Conservation (phyloP, 129 eudicot species). For the Chrysanthemum seticuspe region DNA sequence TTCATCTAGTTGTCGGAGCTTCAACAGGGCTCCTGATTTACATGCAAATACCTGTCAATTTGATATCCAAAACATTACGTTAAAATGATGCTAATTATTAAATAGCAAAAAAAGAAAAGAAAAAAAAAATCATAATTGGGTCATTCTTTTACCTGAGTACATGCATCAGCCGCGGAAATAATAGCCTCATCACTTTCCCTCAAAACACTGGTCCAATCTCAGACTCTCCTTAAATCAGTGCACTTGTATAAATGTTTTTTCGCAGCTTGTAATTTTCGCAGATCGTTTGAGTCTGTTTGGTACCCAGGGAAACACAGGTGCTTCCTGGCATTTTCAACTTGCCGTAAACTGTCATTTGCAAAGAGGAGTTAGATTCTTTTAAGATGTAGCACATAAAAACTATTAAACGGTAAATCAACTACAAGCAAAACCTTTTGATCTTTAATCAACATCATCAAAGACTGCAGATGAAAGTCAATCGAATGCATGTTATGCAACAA, state of each 20-base stretch:
- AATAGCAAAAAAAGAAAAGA: not conserved
- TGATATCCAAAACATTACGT: conserved; percentile 20
- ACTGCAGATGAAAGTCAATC: no score
- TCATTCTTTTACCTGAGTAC: conserved; percentile 55
- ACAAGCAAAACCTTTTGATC: conserved; percentile 1
- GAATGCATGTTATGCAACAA: no score
- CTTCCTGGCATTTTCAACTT: conserved; percentile 69
- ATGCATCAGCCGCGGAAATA: conserved; percentile 73
- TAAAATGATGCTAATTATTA: not conserved
- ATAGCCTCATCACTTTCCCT: conserved; percentile 73
- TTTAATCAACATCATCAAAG: not conserved
- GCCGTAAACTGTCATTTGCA: conserved; percentile 63
- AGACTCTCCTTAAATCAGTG: conserved; percentile 52
- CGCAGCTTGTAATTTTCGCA: conserved; percentile 57
- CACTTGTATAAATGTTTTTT: conserved; percentile 63
- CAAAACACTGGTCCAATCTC: conserved; percentile 68
- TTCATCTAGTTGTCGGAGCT: conserved; percentile 70
- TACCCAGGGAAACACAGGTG: conserved; percentile 53
- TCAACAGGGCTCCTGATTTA: conserved; percentile 77
- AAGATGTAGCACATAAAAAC: not conserved
- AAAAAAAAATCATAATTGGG: not conserved
- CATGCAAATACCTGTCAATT: conserved; percentile 75
- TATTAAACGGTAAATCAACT: not conserved
- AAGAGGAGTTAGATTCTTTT: conserved; percentile 12
- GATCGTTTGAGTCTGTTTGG: conserved; percentile 49